Evolutionary conservation across 768 basidiomycete species (phyloP).

Genomic region (Kwoniella botswanensis): DNA sequence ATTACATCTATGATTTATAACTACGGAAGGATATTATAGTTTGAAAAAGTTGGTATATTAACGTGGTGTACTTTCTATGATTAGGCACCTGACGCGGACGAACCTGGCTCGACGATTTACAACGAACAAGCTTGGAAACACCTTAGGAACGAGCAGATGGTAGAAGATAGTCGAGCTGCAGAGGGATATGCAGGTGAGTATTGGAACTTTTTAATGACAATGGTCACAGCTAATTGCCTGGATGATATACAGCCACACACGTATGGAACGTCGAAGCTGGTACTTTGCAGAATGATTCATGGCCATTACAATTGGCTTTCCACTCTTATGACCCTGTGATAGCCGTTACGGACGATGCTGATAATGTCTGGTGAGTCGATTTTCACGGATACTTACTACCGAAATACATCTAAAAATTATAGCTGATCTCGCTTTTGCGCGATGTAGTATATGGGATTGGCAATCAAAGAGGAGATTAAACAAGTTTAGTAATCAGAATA

Average conservation of each 20-base stretch:
- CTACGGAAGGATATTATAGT: too few species aligned
- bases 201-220: not conserved
- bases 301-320: slow-evolving; percentile 70
- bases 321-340: slow-evolving; percentile 92
- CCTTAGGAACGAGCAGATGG: slow-evolving; percentile 81
- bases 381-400: not conserved
- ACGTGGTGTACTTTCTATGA: slow-evolving; percentile 7
- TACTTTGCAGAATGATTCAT: slow-evolving; percentile 56
- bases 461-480: slow-evolving; percentile 75
- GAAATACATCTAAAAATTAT: slow-evolving; percentile 25
- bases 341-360: slow-evolving; percentile 79
- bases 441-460: slow-evolving; percentile 90
- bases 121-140: slow-evolving; percentile 96
- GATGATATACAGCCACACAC: slow-evolving; percentile 40
- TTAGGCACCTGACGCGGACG: slow-evolving; percentile 88
- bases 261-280: slow-evolving; percentile 59
- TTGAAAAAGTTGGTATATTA: not conserved
- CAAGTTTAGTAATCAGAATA: slow-evolving; percentile 87
- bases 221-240: not conserved
- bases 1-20: too few species aligned
- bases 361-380: slow-evolving; percentile 74
- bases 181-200: slow-evolving; percentile 74
- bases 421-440: not conserved
- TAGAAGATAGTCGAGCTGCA: slow-evolving; percentile 71
- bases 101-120: slow-evolving; percentile 90